Evolutionary conservation across 129 eudicot genomes (phyloP), one percentile per base, ranked within the genome.

Genomic region (Artemisia tridentata): DNA sequence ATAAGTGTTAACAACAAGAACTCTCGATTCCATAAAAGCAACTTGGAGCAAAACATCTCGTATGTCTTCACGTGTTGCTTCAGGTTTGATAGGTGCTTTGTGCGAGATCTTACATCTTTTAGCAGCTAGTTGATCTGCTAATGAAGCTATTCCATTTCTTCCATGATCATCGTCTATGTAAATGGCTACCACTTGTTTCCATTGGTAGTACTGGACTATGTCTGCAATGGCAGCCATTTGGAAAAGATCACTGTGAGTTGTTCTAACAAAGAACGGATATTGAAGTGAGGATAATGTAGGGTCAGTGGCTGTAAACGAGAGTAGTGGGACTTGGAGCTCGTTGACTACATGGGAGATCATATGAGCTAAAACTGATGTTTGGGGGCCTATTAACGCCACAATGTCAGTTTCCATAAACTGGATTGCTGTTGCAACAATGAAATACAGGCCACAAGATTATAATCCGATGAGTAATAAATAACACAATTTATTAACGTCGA

Each of bases 181-280:
- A 11, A 91, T 75, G 25, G 89, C 89, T 12, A 84, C 78, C 13
- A 91, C 93, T 62, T 88, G 88, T 69, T 80, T 81, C 96, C 96
- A 88, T 49, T 84, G 91, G 21, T 80, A 86, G 81, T 78, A 80
- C 0, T 66, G 59, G 38, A 91, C 52, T 13, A 91, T 82, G 19
- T 91, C 91, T 2, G 96, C 88, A 11, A 91, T 83, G 3, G 96
- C 96, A 59, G 91, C 83, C 97, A 91, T 91, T 72, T 91, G 96
- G 75, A 75, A 86, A n/a, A 76, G 76, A 83, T 91, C 97, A 66
- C 75, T 88, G 20, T 78, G 87, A 15, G 88, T 82, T 11, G 97
- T 82, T 68, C 93, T 75, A 3, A 91, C 74, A 29, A 91, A 91
- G 53, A 78, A 91, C 5, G 91, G 96, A 63, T 82, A 84, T 62